A percentile compares a stretch with the other conserved stretches of the same genome.
Conservation (phyloP, 2,329 filamentous ascomycete genomes). For the Alternaria sp. region DNA sequence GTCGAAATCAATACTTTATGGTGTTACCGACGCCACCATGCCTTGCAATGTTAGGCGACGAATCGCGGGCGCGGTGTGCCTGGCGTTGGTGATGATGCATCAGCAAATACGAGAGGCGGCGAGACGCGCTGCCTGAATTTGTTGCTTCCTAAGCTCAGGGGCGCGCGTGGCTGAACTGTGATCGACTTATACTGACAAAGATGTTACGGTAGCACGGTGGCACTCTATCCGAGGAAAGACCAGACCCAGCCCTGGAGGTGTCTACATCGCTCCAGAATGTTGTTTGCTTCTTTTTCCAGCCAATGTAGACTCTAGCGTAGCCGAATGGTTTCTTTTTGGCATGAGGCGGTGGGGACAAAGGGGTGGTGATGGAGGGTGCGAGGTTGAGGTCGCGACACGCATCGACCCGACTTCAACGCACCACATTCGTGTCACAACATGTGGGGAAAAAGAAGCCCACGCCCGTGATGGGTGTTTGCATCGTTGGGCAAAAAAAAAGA, state of each 20-base stretch:
- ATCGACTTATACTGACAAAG: neutral
- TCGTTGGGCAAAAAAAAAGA: neutral
- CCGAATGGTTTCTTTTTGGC: neutral
- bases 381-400: neutral
- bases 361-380: neutral
- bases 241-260: neutral
- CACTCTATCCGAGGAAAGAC: neutral
- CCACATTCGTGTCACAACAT: neutral
- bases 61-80: constrained; percentile 1
- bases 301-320: neutral
- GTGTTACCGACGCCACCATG: neutral
- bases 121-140: constrained; percentile 1
- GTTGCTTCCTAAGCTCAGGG: constrained; percentile 3
- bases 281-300: neutral
- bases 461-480: neutral
- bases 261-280: neutral
- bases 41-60: neutral
- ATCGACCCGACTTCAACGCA: neutral
- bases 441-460: neutral
- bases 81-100: constrained; percentile 6
- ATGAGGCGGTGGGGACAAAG: neutral
- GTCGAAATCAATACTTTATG: neutral
- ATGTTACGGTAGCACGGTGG: neutral
- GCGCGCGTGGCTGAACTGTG: constrained; percentile 1
- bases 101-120: constrained; percentile 2